phyloP scores from a whole-genome alignment of 2,329 filamentous ascomycete genomes.

The Xylaria sp. region DNA sequence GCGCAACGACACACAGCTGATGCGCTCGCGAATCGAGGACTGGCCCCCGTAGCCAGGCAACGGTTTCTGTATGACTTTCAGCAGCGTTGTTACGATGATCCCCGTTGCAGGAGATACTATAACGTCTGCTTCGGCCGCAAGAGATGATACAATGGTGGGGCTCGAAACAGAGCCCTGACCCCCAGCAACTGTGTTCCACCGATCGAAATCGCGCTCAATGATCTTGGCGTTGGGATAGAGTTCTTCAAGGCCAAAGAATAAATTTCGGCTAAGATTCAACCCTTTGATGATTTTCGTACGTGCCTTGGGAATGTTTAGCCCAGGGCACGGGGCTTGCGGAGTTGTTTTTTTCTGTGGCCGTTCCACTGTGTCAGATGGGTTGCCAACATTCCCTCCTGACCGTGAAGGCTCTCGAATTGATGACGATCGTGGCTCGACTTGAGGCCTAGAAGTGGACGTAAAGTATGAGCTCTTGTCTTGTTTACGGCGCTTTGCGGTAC shows the following conservation, averaged over 20 bases:
- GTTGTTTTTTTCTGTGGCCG: neutral
- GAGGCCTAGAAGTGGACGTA: neutral
- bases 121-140: constrained; percentile 74
- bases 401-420: neutral
- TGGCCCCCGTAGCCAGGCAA: constrained; percentile 67
- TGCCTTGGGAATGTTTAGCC: constrained; percentile 5
- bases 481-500: constrained; percentile 44
- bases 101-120: constrained; percentile 75
- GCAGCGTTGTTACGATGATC: constrained; percentile 74
- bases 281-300: constrained; percentile 62
- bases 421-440: neutral
- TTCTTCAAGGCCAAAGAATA: constrained; percentile 62
- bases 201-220: constrained; percentile 68
- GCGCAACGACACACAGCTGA: constrained; percentile 62
- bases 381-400: neutral
- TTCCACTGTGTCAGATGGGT: neutral
- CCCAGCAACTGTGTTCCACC: constrained; percentile 51
- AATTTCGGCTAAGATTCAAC: constrained; percentile 54
- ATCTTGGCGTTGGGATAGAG: constrained; percentile 61
- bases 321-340: constrained; percentile 38
- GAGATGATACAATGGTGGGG: constrained; percentile 51
- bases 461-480: constrained; percentile 45
- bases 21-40: constrained; percentile 63
- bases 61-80: constrained; percentile 76
- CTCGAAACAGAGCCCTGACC: constrained; percentile 46